These are phyloP conservation scores for Solanum peruvianum DNA, from an alignment of 257 asterid genomes.

Conservation along the genomic window DNA sequence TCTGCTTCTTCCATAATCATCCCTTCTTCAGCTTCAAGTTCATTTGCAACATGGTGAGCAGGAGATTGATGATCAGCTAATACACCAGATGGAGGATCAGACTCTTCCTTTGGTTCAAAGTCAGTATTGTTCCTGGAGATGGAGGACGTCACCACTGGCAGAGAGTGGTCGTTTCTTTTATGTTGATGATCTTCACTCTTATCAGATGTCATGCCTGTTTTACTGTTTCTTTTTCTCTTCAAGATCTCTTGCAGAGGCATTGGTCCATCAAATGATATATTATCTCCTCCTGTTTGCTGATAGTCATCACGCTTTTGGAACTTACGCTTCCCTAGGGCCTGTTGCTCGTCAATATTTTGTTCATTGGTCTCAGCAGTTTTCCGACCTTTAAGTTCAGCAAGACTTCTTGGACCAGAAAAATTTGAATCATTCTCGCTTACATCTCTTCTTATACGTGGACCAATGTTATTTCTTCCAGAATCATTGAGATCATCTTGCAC, in stretches of 20 bases:
- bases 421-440: conserved; percentile 13
- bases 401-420: conserved; percentile 66
- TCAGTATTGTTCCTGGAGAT: background rate
- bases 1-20: conserved; percentile 22
- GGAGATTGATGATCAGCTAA: background rate
- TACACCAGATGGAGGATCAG: conserved; percentile 12
- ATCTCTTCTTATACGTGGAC: conserved; percentile 36
- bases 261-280: conserved; percentile 73
- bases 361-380: conserved; percentile 30
- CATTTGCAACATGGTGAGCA: conserved; percentile 3
- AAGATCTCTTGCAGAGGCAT: conserved; percentile 82
- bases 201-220: conserved; percentile 6
- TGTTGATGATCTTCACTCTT: conserved; percentile 9
- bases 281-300: conserved; percentile 25
- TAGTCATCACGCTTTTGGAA: conserved; percentile 20
- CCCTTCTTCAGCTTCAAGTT: conserved; percentile 40
- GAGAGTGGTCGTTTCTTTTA: conserved; percentile 5
- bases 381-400: conserved; percentile 57
- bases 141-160: background rate
- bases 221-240: conserved; percentile 61
- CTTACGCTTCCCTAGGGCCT: conserved; percentile 64
- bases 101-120: conserved; percentile 9
- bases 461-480: conserved; percentile 32
- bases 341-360: conserved; percentile 23
- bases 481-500: conserved; percentile 31